Evolutionary conservation across 352 stramenopile genomes (phyloP), one percentile per base, ranked within the genome.

Genomic region (Phytophthora palmivora): DNA sequence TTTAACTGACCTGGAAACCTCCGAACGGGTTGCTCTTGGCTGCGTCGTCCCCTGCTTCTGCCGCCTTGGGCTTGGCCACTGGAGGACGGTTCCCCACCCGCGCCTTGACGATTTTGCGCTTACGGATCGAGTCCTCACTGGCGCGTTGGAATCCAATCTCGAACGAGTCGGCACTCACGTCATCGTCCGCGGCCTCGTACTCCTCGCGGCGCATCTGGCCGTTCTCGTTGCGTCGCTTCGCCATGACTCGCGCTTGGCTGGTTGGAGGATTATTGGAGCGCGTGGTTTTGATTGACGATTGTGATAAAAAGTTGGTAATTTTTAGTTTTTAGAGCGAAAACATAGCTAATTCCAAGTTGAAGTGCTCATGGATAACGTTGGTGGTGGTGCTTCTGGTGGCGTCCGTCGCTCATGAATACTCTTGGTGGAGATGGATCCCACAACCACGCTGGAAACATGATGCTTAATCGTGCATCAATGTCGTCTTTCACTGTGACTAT

Each of bases 151-250:
- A 92, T 34, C 87, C 82, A 28, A 74, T 82, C 34, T 85, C 79
- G 46, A 76, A 83, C 7, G 78, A 78, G 51, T 84, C 70, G 34
- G 63, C 60, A 34, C 55, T 58, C 24, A 76, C 60, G n/a, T 68
- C 71, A 18, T 80, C 70, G 38, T 88, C 75, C 10, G 66, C 64
- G 8, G 80, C 81, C 48, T 94, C 87, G 72, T 90, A 94, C 33
- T 96, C 85, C 62, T 96, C 87, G 30, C 86, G 85, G 62, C 87
- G 84, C 76, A 94, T 88, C 71, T 96, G 87, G 7, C 80, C 83
- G 58, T 91, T 90, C 66, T 94, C 87, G 62, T 79, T 96, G 26
- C 82, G 85, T 58, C 87, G 87, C 84, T 96, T 96, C 7, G 82
- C 79, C 83, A 94, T 91, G 33, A 16, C 9, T 22, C 5, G 12